Evolutionary conservation across 148 eudicot genomes (phyloP), one percentile per base, ranked within the genome.

Genomic region (Vaccinium corymbosum): DNA sequence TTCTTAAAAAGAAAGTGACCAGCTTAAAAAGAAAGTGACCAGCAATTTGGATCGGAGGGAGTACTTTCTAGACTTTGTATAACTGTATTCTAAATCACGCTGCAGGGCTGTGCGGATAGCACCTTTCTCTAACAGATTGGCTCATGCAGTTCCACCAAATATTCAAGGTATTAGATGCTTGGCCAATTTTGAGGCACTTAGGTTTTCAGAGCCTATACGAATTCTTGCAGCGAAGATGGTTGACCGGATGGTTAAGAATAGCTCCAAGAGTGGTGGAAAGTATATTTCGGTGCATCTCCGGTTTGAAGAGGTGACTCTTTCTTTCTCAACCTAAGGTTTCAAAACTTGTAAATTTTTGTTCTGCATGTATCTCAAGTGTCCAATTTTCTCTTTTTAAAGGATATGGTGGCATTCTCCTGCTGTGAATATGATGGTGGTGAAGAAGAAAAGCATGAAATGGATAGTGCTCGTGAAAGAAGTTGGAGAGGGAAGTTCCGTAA

Each of bases 331-430:
- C 56, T 19, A 15, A 55, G 25, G 68, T 29, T 81, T 38, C 76
- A 20, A 7, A 9, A 59, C 8, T 81, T 14, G 25, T 53, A 61
- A 64, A 52, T 76, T 52, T 52, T 71, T 29, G 48, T 80, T 70
- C 10, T 20, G 76, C 52, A 38, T 48, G 38, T 53, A 56, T 82
- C 9, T 46, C 64, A 71, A 84, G 49, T 55, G 20, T 78, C 55
- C 2, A 72, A 22, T 79, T 7, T 72, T 74, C 42, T 89, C 78
- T 79, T 82, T 3, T 85, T 90, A 51, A 86, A 97, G 99, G 99
- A 97, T 87, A 97, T 97, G 99, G 99, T 97, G 88, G 99, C 99
- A 29, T 97, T 97, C 91, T 97, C 99, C 32, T 97, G 99, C 84
- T 97, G 99, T 86, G 89, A 92, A 83, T 97, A 97, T 89, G 99